These are phyloP conservation scores for Juglanconis juglandina DNA, from an alignment of 2,329 filamentous ascomycete genomes.

Conservation along the genomic window DNA sequence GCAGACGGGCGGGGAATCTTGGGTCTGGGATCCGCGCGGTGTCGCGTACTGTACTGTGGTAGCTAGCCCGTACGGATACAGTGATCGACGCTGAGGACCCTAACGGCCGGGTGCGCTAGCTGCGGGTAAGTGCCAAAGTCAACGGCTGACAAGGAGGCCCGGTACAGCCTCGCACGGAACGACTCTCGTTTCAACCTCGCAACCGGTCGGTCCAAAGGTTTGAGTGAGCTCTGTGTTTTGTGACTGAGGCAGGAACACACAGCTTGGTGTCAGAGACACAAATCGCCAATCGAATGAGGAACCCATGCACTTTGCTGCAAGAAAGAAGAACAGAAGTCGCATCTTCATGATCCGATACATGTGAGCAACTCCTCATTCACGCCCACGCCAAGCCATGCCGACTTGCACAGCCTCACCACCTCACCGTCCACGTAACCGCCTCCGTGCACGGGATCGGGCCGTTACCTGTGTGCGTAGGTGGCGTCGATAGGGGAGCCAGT, in stretches of 20 bases:
- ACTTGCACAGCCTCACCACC: background rate
- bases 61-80: too few relatives aligned
- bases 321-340: too few relatives aligned
- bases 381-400: background rate
- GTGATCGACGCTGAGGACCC: too few relatives aligned
- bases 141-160: too few relatives aligned
- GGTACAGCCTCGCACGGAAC: background rate
- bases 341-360: background rate
- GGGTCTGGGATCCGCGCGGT: conserved; percentile 8
- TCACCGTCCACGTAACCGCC: background rate
- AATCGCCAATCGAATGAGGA: too few relatives aligned
- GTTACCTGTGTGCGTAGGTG: background rate
- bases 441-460: background rate
- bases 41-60: background rate
- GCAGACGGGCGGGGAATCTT: background rate
- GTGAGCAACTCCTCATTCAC: background rate
- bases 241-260: conserved; percentile 7
- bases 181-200: conserved; percentile 9
- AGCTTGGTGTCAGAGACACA: background rate
- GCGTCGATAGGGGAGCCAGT: too few relatives aligned
- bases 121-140: too few relatives aligned
- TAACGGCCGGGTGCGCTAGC: too few relatives aligned
- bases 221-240: conserved; percentile 1
- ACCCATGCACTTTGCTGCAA: too few relatives aligned
- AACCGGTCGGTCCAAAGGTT: background rate